A percentile compares a stretch with the other conserved stretches of the same genome.
These are phyloP conservation scores for Eucalyptus erythrocorys DNA, from an alignment of 345 rosid genomes.

Conservation along the genomic window DNA sequence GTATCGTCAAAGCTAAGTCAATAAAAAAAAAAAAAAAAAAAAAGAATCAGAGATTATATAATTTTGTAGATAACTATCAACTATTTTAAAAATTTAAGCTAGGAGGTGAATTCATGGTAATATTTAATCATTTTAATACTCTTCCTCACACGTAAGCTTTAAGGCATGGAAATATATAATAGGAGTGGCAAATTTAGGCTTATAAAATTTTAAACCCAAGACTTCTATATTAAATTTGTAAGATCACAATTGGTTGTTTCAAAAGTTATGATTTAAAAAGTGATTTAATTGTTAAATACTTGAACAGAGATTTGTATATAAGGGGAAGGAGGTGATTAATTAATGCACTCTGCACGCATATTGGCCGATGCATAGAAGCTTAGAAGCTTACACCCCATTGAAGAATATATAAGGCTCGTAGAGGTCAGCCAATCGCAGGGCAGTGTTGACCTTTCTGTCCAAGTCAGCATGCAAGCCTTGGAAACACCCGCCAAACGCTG, in stretches of 20 bases:
- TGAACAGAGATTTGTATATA: background rate
- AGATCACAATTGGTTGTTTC: background rate
- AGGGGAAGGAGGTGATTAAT: background rate
- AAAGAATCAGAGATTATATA: no score
- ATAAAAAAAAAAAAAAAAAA: no score
- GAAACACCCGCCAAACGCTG: conserved; percentile 4
- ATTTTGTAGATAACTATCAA: background rate
- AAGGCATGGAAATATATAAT: background rate
- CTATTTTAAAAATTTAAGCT: background rate
- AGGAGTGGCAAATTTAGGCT: background rate
- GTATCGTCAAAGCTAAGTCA: conserved; percentile 23
- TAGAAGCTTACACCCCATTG: conserved; percentile 12
- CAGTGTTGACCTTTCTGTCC: conserved; percentile 8
- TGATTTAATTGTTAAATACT: background rate
- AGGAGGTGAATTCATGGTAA: background rate
- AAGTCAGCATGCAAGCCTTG: conserved; percentile 1
- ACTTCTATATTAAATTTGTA: background rate
- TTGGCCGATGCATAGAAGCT: background rate
- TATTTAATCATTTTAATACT: background rate
- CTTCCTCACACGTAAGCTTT: background rate
- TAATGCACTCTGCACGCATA: background rate
- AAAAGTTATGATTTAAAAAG: background rate
- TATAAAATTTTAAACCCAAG: background rate
- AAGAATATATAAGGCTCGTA: conserved; percentile 27
- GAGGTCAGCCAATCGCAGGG: conserved; percentile 16